Evolutionary conservation across 1,284 basidiomycete species (phyloP), one percentile per base, ranked within the genome.

Genomic region (Inonotus hispidus): DNA sequence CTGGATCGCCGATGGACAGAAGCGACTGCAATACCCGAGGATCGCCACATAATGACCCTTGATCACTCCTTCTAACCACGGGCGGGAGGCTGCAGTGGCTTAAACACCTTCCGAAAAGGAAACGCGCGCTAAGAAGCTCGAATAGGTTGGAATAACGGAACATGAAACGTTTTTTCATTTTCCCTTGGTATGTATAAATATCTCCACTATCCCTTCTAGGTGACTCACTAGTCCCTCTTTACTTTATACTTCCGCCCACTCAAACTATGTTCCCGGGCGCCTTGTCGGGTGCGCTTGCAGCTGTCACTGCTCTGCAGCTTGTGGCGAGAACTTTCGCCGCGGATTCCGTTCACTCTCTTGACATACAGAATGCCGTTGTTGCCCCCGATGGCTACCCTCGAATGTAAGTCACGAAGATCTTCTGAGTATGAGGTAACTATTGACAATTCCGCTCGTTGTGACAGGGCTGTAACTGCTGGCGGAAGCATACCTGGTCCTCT

Each of bases 371-470:
- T 59, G 58, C 52, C 16, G 62, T 66, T 35, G 69, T 79, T 50
- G 60, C 72, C 7, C 78, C 77, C 2, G 77, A 79, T 69, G 78
- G 78, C 27, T 77, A 72, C 61, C 53, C 59, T 56, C 74, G 76
- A 45, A 70, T 68, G 73, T 78, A 56, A 21, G 64, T 67, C 14
- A 10, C 50, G 13, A 16, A n/a, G 16, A 45, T 46, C 47, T 66
- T 53, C 41, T 55, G 7, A 16, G 7, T 14, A 16, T 55, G 39
- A 39, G 14, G 32, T 38, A 29, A 25, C 14, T 38, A 32, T 14
- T 39, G 43, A 61, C 32, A 43, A 43, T 13, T 43, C 41, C 1
- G 14, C 41, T 16, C 41, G n/a, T 56, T 39, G n/a, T 29, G 6
- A 38, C 16, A 63, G 62, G 19, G 55, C 60, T 27, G 63, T 65